phyloP scores from a whole-genome alignment of 2,329 filamentous ascomycete species.

The Chaetomium sp. region DNA sequence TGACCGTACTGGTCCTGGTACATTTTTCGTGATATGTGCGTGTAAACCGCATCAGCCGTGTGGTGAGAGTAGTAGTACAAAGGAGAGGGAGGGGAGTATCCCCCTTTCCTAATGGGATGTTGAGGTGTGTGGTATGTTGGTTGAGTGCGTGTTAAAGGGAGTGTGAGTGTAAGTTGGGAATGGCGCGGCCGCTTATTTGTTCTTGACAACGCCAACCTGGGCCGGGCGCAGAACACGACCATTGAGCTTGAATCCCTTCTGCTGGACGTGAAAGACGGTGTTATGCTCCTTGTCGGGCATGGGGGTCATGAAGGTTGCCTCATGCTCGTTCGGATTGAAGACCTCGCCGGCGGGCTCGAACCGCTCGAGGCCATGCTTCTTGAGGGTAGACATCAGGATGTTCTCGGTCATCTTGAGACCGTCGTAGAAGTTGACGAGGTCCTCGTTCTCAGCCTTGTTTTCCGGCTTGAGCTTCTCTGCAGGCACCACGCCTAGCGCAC shows the following conservation, averaged over 20 bases:
- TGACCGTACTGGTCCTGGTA: constrained; percentile 4
- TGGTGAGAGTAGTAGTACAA: constrained; percentile 13
- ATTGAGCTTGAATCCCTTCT: constrained; percentile 93
- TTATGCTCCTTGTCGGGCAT: constrained; percentile 84
- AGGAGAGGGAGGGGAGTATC: not conserved
- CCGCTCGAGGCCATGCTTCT: constrained; percentile 89
- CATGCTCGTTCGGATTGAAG: constrained; percentile 95
- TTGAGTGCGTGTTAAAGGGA: not conserved
- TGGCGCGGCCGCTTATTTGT: constrained; percentile 18
- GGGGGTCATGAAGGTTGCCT: constrained; percentile 91
- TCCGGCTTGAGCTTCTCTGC: constrained; percentile 58
- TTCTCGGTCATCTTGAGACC: constrained; percentile 93
- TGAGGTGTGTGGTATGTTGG: not conserved
- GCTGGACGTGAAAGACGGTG: constrained; percentile 84
- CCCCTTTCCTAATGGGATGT: not conserved
- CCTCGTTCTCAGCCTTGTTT: constrained; percentile 51
- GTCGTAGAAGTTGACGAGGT: constrained; percentile 74
- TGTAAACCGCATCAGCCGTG: constrained; percentile 1
- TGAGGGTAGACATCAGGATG: constrained; percentile 79
- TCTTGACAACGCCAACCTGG: constrained; percentile 72
- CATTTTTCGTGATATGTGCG: constrained; percentile 1
- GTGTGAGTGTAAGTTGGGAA: too few species aligned
- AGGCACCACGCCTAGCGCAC: constrained; percentile 75
- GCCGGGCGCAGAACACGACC: constrained; percentile 82
- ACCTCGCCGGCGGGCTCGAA: constrained; percentile 78